phyloP scores from a whole-genome alignment of 345 rosid genomes.

The Euphorbia lathyris region DNA sequence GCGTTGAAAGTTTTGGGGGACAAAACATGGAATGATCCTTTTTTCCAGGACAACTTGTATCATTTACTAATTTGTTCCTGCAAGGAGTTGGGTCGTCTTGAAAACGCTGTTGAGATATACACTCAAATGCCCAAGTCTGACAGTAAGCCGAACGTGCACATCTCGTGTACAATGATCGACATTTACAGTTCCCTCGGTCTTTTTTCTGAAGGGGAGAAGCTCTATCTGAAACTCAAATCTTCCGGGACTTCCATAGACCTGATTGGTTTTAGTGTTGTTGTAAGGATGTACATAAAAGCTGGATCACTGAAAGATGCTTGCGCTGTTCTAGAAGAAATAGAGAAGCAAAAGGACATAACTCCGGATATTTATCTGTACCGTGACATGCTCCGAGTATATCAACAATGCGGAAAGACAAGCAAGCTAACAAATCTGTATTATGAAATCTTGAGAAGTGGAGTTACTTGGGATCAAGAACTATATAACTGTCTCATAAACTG shows the following conservation, averaged over 20 bases:
- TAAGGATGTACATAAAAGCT: slow-evolving; percentile 77
- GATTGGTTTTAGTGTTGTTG: slow-evolving; percentile 70
- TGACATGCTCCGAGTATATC: slow-evolving; percentile 86
- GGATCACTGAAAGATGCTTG: slow-evolving; percentile 73
- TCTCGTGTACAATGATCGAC: slow-evolving; percentile 76
- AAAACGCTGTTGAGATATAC: slow-evolving; percentile 63
- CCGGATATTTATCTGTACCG: slow-evolving; percentile 73
- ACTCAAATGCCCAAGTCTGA: slow-evolving; percentile 38
- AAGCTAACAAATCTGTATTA: slow-evolving; percentile 54
- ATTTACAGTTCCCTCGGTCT: slow-evolving; percentile 50
- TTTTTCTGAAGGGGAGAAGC: slow-evolving; percentile 57
- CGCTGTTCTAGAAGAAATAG: slow-evolving; percentile 65
- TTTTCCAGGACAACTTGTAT: slow-evolving; percentile 75
- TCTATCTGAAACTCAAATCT: slow-evolving; percentile 62
- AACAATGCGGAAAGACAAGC: slow-evolving; percentile 54
- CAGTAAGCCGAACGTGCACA: slow-evolving; percentile 61
- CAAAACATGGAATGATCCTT: slow-evolving; percentile 67
- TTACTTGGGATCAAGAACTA: slow-evolving; percentile 84
- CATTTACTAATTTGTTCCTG: slow-evolving; percentile 83
- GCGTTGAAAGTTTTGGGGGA: slow-evolving; percentile 58
- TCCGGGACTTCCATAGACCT: slow-evolving; percentile 58
- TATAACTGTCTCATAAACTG: slow-evolving; percentile 84
- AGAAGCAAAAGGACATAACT: slow-evolving; percentile 49
- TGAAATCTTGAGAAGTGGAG: slow-evolving; percentile 51
- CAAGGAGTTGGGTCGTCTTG: slow-evolving; percentile 64